A percentile compares a stretch with the other conserved stretches of the same genome.
These are phyloP conservation scores for Barnettozyma siamensis DNA, from an alignment of 805 yeast species.

Conservation along the genomic window DNA sequence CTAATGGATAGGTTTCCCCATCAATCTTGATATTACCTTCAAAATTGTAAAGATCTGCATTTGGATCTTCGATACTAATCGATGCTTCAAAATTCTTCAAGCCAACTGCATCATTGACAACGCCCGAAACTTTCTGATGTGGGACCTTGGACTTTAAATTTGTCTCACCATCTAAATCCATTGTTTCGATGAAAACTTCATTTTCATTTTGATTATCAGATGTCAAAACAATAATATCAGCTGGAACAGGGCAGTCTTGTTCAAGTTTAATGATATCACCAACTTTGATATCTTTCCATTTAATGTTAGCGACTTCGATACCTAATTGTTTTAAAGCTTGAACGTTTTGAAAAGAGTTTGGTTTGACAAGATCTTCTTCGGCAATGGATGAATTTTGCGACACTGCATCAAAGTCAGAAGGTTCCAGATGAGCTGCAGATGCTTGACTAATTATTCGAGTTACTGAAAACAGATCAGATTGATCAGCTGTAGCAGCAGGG, in stretches of 20 bases:
- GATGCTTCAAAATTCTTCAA: slow-evolving; percentile 45
- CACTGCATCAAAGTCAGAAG: slow-evolving; percentile 2
- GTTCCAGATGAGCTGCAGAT: slow-evolving; percentile 14
- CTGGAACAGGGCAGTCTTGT: slow-evolving; percentile 91
- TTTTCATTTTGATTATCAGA: slow-evolving; percentile 50
- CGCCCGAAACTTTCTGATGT: slow-evolving; percentile 52
- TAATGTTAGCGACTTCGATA: slow-evolving; percentile 19
- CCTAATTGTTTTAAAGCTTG: slow-evolving; percentile 23
- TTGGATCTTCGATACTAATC: slow-evolving; percentile 83
- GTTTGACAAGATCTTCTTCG: slow-evolving; percentile 7
- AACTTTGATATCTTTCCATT: slow-evolving; percentile 80
- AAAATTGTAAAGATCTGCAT: slow-evolving; percentile 82
- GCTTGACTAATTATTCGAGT: slow-evolving; percentile 9
- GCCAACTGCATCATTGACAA: slow-evolving; percentile 43
- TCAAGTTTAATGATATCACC: slow-evolving; percentile 75
- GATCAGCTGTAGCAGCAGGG: slow-evolving; percentile 10
- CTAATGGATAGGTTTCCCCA: slow-evolving; percentile 48
- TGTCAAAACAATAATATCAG: slow-evolving; percentile 73
- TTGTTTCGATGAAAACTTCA: slow-evolving; percentile 82
- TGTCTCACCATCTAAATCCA: slow-evolving; percentile 98
- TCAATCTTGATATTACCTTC: slow-evolving; percentile 62
- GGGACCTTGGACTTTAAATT: slow-evolving; percentile 75
- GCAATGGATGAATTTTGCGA: not conserved
- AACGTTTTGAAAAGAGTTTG: slow-evolving; percentile 26
- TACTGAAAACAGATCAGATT: slow-evolving; percentile 8